Evolutionary conservation across 805 yeast genomes (phyloP).

Genomic region (Teunomyces barrocoloradensis): DNA sequence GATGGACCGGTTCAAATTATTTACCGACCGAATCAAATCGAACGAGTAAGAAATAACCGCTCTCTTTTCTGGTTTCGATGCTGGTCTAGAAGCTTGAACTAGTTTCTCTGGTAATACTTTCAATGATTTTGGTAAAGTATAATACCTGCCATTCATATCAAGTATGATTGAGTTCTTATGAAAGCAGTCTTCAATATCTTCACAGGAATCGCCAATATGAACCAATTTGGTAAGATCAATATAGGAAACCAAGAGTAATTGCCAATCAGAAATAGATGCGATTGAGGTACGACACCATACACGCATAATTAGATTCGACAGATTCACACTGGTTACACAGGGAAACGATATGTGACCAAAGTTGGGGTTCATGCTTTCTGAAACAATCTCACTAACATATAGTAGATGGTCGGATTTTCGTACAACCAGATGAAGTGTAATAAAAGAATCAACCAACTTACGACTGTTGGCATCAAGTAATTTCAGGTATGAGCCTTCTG

Average conservation of each 20-base stretch:
- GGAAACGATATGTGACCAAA: conserved; percentile 31
- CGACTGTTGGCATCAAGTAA: conserved; percentile 13
- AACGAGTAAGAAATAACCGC: conserved; percentile 23
- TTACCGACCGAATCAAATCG: conserved; percentile 28
- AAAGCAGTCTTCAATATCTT: conserved; percentile 13
- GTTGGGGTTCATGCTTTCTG: conserved; percentile 20
- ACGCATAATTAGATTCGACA: conserved; percentile 13
- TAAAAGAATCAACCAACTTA: conserved; percentile 23
- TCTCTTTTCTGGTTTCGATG: neutral
- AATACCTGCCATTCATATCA: conserved; percentile 18
- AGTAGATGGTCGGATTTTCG: conserved; percentile 15
- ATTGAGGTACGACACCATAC: conserved; percentile 17
- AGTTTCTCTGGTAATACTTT: conserved; percentile 1
- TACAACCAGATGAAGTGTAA: conserved; percentile 21
- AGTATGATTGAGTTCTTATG: conserved; percentile 21
- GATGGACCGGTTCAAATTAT: conserved; percentile 22
- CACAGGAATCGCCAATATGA: conserved; percentile 8
- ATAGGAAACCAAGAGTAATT: conserved; percentile 13
- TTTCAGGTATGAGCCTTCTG: conserved; percentile 7
- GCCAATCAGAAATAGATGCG: conserved; percentile 17
- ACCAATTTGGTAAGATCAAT: conserved; percentile 17
- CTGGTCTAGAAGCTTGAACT: neutral
- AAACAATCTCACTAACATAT: conserved; percentile 32
- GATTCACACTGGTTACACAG: conserved; percentile 6
- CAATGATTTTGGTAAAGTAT: conserved; percentile 15